Evolutionary conservation across 78 protist species (phyloP), one percentile per base, ranked within the genome.

Genomic region (Dictyostelium citrinum): DNA sequence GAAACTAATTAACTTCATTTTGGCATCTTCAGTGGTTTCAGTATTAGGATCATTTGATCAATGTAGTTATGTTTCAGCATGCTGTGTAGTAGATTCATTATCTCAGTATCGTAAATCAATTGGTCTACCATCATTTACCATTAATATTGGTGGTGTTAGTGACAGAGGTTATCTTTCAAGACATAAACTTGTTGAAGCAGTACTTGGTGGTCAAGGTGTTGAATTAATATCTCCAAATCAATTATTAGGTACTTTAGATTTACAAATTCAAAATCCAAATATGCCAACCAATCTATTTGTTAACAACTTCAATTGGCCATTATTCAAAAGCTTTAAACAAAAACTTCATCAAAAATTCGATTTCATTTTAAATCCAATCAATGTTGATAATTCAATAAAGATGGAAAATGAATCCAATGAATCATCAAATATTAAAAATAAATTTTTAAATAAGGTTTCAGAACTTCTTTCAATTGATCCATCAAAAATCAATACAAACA

Each of bases 71-170:
- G n/a, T 46, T 33, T 27, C 43, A n/a, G 82, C 82, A 49, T n/a
- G 29, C 31, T 11, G 22, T 14, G 68, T 49, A 10, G n/a, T 49
- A 5, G 82, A 77, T 3, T 46, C 68, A 29, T 29, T 77, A 14
- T n/a, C 82, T 5, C 49, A 49, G 29, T 77, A 77, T 46, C 22
- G 82, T 17, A 82, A 9, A 31, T 67, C 43, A 46, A 10, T 68
- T 68, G 79, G 64, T 16, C 8, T 68, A 4, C 39, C 74, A 33
- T 84, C 88, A 0, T 43, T 81, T 12, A 20, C 76, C 12, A 46
- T 96, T 20, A 55, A 72, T 29, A 86, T 91, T 90, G 97, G 97
- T 43, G 75, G 90, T 16, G 27, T 91, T 16, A 51, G 64, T 51
- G n/a, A 51, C 6, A 51, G 64, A 20, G 64, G 64, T 43, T 27